Conservation (phyloP, 1,139 yeast species). For the Protomyces inundatus region DNA sequence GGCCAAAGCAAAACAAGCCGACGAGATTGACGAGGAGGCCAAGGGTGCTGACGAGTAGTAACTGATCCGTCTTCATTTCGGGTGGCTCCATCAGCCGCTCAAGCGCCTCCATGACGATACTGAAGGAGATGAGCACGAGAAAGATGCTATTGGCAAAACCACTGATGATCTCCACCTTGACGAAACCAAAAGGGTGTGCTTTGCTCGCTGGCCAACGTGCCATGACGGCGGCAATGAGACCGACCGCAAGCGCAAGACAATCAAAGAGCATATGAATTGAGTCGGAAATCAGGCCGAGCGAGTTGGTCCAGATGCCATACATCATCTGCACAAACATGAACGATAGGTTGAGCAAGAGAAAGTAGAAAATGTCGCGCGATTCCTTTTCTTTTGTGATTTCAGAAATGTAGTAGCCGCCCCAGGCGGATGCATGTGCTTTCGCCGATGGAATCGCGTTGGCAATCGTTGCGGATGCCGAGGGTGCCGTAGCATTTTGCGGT, state of each 20-base stretch:
- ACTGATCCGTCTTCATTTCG: slow-evolving; percentile 72
- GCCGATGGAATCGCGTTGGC: not conserved
- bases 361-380: slow-evolving; percentile 57
- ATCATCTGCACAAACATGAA: slow-evolving; percentile 91
- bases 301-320: slow-evolving; percentile 86
- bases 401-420: not conserved
- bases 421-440: not conserved
- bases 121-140: slow-evolving; percentile 79
- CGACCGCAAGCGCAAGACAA: slow-evolving; percentile 82
- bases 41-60: slow-evolving; percentile 72
- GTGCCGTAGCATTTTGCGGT: not conserved
- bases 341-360: slow-evolving; percentile 73
- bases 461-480: not conserved
- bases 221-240: slow-evolving; percentile 74
- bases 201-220: slow-evolving; percentile 58
- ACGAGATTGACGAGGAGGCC: slow-evolving; percentile 85
- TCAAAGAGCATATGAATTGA: slow-evolving; percentile 86
- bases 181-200: slow-evolving; percentile 78
- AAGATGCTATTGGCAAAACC: slow-evolving; percentile 93
- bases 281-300: slow-evolving; percentile 85
- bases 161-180: slow-evolving; percentile 81
- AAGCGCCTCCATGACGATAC: slow-evolving; percentile 79
- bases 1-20: slow-evolving; percentile 91
- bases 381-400: slow-evolving; percentile 15
- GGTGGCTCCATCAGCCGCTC: slow-evolving; percentile 77